Percentiles rank a stretch among this genome's conserved stretches.
These are phyloP conservation scores for Blastobotrys proliferans DNA, from an alignment of 1,139 yeast genomes.

Conservation along the genomic window DNA sequence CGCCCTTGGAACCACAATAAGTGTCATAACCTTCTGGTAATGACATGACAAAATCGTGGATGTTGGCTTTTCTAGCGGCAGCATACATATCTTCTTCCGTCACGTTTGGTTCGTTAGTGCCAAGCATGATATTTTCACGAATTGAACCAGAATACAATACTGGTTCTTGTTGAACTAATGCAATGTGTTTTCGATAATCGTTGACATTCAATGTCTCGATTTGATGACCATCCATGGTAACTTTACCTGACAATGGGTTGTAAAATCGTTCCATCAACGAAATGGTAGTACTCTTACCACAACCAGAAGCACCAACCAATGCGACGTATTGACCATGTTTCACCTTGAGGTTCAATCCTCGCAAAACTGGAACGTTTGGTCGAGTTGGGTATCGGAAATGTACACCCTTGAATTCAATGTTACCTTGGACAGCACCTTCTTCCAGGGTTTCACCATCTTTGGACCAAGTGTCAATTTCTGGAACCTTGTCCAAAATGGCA, in stretches of 20 bases:
- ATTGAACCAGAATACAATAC: slow-evolving; percentile 83
- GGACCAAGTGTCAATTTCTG: slow-evolving; percentile 52
- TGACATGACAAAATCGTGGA: slow-evolving; percentile 67
- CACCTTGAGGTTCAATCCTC: slow-evolving; percentile 60
- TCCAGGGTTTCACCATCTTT: slow-evolving; percentile 48
- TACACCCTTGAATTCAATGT: slow-evolving; percentile 60
- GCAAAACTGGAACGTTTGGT: slow-evolving; percentile 65
- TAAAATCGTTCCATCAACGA: slow-evolving; percentile 76
- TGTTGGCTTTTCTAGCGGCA: slow-evolving; percentile 79
- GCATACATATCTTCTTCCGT: slow-evolving; percentile 58
- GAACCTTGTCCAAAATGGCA: slow-evolving; percentile 64
- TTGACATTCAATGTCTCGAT: slow-evolving; percentile 67
- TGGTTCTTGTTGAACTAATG: slow-evolving; percentile 86
- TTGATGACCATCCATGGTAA: slow-evolving; percentile 66
- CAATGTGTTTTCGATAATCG: slow-evolving; percentile 65
- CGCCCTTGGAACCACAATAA: slow-evolving; percentile 74
- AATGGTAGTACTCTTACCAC: slow-evolving; percentile 93
- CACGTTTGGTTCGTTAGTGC: slow-evolving; percentile 51
- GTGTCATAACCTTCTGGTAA: slow-evolving; percentile 85
- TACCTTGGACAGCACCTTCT: slow-evolving; percentile 43
- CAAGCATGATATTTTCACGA: slow-evolving; percentile 76
- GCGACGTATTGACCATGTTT: slow-evolving; percentile 84
- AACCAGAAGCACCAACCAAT: slow-evolving; percentile 92
- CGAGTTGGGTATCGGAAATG: slow-evolving; percentile 83
- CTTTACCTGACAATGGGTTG: slow-evolving; percentile 63